Evolutionary conservation across 768 basidiomycete species (phyloP), one percentile per base, ranked within the genome.

Genomic region (Tulasnella sp.): DNA sequence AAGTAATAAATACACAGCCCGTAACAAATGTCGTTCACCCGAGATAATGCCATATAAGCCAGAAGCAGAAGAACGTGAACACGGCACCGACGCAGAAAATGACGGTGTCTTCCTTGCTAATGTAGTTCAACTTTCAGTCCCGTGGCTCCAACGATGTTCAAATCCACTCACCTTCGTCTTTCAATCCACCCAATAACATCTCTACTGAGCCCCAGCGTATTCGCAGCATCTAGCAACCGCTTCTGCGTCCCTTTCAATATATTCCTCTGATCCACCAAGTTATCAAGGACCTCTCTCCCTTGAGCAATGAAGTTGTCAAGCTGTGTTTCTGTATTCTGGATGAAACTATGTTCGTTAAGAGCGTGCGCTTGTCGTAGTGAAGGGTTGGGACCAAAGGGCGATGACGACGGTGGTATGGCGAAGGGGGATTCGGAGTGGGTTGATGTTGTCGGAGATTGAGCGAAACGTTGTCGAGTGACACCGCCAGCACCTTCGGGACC

Each of bases 151-250:
- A 73, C 69, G 48, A 74, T 61, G 23, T 44, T 18, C 40, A 39
- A 40, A 7, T 16, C 16, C n/a, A 87, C 90, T 78, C 80, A 95
- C 96, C 94, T 98, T 84, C 98, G 87, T 80, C 91, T 89, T 83
- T 99, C 98, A 80, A 99, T 96, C 95, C 96, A 99, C 9, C 93
- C 91, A 84, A 99, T 98, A 44, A 97, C 96, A 83, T 97, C 89
- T 79, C 96, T 88, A 84, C 96, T 96, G 83, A 99, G 85, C 0
- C 98, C 98, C 78, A 99, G 85, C 35, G 95, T 98, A 84, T 98
- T 98, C 70, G 96, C 98, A 61, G 95, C 92, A 83, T 94, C 92
- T 77, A 98, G 84, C 73, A 99, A 84, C 76, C 93, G 88, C 81
- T 90, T 88, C 83, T 94, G 92, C 0, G 98, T 98, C n/a, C 95